These are phyloP conservation scores for Daedaleopsis sinensis DNA, from an alignment of 768 basidiomycete species.

Conservation along the genomic window DNA sequence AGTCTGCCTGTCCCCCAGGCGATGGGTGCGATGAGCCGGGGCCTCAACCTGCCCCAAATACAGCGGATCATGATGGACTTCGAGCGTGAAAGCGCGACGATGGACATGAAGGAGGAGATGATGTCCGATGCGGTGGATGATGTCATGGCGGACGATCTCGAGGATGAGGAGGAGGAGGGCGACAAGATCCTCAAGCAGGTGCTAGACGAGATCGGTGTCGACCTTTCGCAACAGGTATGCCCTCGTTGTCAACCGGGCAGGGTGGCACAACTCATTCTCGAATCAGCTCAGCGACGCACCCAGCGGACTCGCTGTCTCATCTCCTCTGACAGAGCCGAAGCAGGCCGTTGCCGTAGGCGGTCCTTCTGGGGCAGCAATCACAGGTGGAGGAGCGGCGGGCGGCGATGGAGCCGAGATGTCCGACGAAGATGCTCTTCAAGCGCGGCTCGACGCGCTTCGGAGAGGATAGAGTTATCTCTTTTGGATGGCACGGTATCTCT, in stretches of 20 bases:
- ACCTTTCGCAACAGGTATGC: constrained; percentile 79
- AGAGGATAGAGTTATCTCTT: constrained; percentile 50
- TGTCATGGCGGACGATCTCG: constrained; percentile 82
- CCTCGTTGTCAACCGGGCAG: constrained; percentile 15
- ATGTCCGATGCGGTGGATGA: constrained; percentile 99
- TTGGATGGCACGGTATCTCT: not conserved
- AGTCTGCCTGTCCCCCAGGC: constrained; percentile 55
- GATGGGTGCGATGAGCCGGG: constrained; percentile 97
- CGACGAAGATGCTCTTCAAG: constrained; percentile 94
- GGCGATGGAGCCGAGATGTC: constrained; percentile 47
- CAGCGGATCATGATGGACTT: constrained; percentile 98
- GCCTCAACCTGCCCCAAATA: constrained; percentile 92
- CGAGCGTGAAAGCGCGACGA: constrained; percentile 94
- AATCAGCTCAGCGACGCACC: constrained; percentile 82
- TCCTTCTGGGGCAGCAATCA: constrained; percentile 41
- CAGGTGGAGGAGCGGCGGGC: constrained; percentile 42
- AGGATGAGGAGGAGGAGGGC: constrained; percentile 95
- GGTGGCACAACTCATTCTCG: not conserved
- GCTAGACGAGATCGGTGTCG: constrained; percentile 95
- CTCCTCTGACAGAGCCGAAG: constrained; percentile 63
- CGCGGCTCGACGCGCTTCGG: constrained; percentile 87
- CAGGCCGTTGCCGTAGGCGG: constrained; percentile 90
- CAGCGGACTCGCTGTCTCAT: constrained; percentile 62
- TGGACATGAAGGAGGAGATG: constrained; percentile 99
- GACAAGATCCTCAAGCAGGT: constrained; percentile 96